These are phyloP conservation scores for Saussurea involucrata DNA, from an alignment of 129 eudicot genomes.

Conservation along the genomic window DNA sequence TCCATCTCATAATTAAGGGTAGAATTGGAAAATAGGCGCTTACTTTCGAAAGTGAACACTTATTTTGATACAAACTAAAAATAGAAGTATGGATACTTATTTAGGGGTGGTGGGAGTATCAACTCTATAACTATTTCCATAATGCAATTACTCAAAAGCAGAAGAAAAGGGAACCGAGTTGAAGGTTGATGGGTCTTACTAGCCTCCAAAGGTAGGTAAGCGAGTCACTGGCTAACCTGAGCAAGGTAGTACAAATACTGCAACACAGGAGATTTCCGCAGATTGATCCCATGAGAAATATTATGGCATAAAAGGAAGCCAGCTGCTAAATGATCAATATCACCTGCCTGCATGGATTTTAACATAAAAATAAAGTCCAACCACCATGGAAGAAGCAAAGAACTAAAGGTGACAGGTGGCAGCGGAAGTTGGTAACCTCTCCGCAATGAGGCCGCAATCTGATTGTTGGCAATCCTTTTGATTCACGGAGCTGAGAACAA, in stretches of 20 bases:
- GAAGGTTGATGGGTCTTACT: neutral
- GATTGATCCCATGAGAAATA: constrained; percentile 92
- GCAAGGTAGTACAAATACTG: constrained; percentile 96
- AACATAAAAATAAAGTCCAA: neutral
- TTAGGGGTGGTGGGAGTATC: neutral
- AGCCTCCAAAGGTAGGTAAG: neutral
- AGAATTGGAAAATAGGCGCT: neutral
- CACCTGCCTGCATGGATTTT: constrained; percentile 76
- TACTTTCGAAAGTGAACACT: neutral
- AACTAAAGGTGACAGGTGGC: constrained; percentile 8
- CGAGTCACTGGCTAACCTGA: constrained; percentile 51
- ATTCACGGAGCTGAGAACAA: constrained; percentile 86
- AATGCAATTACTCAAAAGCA: neutral
- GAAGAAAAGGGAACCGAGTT: neutral
- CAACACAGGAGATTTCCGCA: constrained; percentile 88
- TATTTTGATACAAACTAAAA: neutral
- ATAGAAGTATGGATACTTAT: neutral
- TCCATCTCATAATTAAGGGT: neutral
- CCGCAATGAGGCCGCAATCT: constrained; percentile 97
- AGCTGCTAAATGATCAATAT: constrained; percentile 96
- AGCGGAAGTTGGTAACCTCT: constrained; percentile 52
- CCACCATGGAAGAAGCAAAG: neutral
- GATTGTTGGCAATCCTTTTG: constrained; percentile 91
- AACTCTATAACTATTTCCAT: no score
- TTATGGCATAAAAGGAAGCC: constrained; percentile 92